phyloP scores from a whole-genome alignment of 2,329 filamentous ascomycete genomes.

The Intubia oerlemansii region DNA sequence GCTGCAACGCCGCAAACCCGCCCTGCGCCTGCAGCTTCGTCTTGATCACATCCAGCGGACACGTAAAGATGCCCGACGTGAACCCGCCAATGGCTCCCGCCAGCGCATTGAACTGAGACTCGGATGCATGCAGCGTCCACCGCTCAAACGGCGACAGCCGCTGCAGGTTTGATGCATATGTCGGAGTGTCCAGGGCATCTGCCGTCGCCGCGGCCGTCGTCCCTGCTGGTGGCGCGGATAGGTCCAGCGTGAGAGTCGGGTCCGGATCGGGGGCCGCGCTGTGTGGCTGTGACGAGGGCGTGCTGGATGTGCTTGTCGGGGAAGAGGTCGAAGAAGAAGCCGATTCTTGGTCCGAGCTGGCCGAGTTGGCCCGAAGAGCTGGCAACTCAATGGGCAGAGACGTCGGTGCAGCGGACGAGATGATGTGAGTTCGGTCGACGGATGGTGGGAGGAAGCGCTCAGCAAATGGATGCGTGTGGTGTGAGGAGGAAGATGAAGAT shows the following conservation, averaged over 20 bases:
- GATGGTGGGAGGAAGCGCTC: slow-evolving; percentile 4
- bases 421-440: slow-evolving; percentile 4
- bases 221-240: no score
- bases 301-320: background rate
- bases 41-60: slow-evolving; percentile 96
- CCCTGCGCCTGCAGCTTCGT: slow-evolving; percentile 94
- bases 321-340: no score
- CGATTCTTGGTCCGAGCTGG: no score
- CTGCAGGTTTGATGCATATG: slow-evolving; percentile 11
- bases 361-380: slow-evolving; percentile 3
- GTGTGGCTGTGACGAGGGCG: background rate
- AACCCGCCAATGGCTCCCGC: slow-evolving; percentile 79
- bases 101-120: slow-evolving; percentile 57
- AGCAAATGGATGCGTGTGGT: slow-evolving; percentile 1
- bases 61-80: slow-evolving; percentile 84
- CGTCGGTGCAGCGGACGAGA: slow-evolving; percentile 4
- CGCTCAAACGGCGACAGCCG: slow-evolving; percentile 25
- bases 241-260: background rate
- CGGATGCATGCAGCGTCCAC: slow-evolving; percentile 34
- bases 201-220: no score
- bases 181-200: background rate
- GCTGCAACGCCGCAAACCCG: slow-evolving; percentile 39
- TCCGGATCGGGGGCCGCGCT: background rate
- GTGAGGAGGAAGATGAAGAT: no score
- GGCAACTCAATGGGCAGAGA: slow-evolving; percentile 5